Conservation (phyloP, 305 asterid genomes). For the Fraxinus nigra region DNA sequence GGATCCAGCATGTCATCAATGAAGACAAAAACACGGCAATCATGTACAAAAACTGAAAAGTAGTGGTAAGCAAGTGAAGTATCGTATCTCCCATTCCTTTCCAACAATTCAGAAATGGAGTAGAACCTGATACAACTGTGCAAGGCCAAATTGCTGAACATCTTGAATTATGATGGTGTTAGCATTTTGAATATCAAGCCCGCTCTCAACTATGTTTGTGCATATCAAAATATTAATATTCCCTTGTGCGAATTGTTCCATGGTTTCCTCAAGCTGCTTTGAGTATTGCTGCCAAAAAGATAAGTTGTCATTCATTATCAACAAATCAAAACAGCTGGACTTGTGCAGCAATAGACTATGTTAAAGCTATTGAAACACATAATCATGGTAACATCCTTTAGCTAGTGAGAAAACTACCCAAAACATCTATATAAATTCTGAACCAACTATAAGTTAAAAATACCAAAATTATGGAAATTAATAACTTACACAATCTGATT, state of each 20-base stretch:
- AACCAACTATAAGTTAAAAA: neutral
- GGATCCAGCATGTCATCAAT: neutral
- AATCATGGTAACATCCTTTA: neutral
- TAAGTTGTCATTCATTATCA: conserved; percentile 12
- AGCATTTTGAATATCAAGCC: conserved; percentile 98
- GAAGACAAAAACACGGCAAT: conserved; percentile 2
- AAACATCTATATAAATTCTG: neutral
- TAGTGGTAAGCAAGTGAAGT: neutral
- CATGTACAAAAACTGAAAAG: neutral
- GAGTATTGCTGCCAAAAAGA: conserved; percentile 82
- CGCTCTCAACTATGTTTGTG: conserved; percentile 98
- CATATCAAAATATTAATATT: conserved; percentile 78
- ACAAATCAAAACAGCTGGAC: conserved; percentile 10
- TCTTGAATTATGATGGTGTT: conserved; percentile 93
- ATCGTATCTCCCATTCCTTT: neutral
- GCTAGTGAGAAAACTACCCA: neutral
- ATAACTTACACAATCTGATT: neutral
- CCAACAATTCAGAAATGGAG: conserved; percentile 18
- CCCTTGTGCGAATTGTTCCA: conserved; percentile 84
- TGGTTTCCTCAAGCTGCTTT: conserved; percentile 89
- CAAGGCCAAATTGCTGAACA: conserved; percentile 96
- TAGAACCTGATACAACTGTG: conserved; percentile 92
- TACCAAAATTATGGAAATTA: neutral
- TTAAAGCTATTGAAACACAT: conserved; percentile 14
- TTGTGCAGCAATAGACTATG: conserved; percentile 1